These are phyloP conservation scores for Phallus indusiatus DNA, from an alignment of 768 basidiomycete genomes.

Conservation along the genomic window DNA sequence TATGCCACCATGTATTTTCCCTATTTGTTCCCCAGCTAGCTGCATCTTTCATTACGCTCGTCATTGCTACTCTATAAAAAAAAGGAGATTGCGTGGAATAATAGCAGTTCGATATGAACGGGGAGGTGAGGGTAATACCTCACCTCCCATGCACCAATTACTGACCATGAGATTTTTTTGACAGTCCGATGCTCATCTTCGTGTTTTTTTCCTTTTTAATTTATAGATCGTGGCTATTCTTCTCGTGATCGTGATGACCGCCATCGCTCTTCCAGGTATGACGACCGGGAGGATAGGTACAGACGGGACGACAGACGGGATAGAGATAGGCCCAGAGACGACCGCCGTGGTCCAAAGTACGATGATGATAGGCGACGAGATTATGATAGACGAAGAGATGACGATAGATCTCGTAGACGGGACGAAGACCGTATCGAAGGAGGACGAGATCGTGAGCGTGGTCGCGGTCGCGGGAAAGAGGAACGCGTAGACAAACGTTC, in stretches of 20 bases:
- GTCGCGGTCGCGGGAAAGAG: constrained; percentile 40
- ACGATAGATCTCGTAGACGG: constrained; percentile 21
- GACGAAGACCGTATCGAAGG: constrained; percentile 25
- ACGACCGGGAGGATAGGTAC: constrained; percentile 16
- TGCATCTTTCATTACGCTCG: constrained; percentile 1
- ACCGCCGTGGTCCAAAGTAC: constrained; percentile 20
- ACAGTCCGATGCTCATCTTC: constrained; percentile 9
- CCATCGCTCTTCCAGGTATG: constrained; percentile 24
- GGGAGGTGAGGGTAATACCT: background rate
- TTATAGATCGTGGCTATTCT: constrained; percentile 37
- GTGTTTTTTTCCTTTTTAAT: constrained; percentile 5
- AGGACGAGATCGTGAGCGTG: constrained; percentile 39
- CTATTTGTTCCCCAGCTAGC: constrained; percentile 7
- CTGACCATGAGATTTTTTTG: constrained; percentile 1
- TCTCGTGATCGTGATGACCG: constrained; percentile 47
- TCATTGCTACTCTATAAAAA: background rate
- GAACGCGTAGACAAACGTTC: constrained; percentile 43
- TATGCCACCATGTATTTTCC: constrained; percentile 7
- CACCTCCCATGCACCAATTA: background rate
- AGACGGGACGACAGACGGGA: constrained; percentile 37
- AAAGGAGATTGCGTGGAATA: background rate
- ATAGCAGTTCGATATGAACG: background rate
- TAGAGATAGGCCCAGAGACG: constrained; percentile 25
- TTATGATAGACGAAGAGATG: constrained; percentile 29
- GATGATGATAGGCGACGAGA: constrained; percentile 21